Evolutionary conservation across 2,329 filamentous ascomycete genomes (phyloP), one percentile per base, ranked within the genome.

Genomic region (Diaporthe sp.): DNA sequence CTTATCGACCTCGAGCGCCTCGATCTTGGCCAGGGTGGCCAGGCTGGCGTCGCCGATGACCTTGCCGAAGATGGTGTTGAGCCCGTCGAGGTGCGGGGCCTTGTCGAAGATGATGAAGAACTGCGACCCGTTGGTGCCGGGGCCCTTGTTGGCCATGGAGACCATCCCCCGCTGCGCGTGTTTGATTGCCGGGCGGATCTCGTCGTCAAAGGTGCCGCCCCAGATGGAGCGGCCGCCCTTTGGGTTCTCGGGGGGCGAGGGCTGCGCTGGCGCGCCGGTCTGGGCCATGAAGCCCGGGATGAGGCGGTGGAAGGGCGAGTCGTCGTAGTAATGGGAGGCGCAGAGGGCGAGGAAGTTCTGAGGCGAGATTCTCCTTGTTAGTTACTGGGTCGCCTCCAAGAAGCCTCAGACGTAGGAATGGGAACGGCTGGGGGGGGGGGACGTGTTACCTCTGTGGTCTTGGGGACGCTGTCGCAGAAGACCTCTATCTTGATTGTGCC

Each of bases 401-500:
- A 25, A n/a, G 17, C 37, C n/a, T n/a, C n/a, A n/a, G 13, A 19
- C 10, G 22, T 19, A 30, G 50, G 35, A 72, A 44, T 17, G 51
- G 19, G 27, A 17, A 58, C 8, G 37, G 58, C 56, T 27, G 30
- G 39, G 59, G 53, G 42, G 51, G 30, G 37, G 58, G 51, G 42
- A 47, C 47, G 50, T 78, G 85, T 72, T 85, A 93, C 93, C 86
- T 98, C 94, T 76, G 95, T 93, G 0, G 97, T 98, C 83, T 96
- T 96, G 76, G 97, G 97, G 42, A 97, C 95, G 79, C 94, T 93
- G 83, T 98, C 95, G 86, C 96, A 98, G 86, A 98, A 98, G 78
- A 99, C 88, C 84, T 98, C 97, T 79, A 98, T 91, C 86, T 98
- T 99, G 82, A 99, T 89, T 84, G 97, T 93, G 81, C 97, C 97